These are phyloP conservation scores for Venturia effusa DNA, from an alignment of 2,329 filamentous ascomycete species.

Conservation along the genomic window DNA sequence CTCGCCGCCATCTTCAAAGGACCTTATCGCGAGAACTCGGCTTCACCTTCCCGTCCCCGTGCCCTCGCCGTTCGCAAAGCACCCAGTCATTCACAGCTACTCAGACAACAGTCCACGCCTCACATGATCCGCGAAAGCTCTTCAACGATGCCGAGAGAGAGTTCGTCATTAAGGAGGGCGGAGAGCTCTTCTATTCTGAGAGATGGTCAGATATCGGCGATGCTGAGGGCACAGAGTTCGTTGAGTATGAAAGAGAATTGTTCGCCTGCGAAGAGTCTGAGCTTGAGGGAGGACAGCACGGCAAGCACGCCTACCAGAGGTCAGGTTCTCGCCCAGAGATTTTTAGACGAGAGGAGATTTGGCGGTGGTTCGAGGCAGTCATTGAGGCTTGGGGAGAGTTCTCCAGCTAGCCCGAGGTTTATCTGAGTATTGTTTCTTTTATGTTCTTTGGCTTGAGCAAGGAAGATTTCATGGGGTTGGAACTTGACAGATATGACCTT, in stretches of 20 bases:
- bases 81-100: not conserved
- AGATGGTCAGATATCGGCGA: not conserved
- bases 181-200: not conserved
- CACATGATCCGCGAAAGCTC: not conserved
- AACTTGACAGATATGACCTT: not conserved
- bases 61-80: not conserved
- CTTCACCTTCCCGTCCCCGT: not conserved
- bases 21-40: conserved; percentile 1
- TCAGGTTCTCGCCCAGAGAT: not conserved
- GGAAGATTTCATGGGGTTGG: not conserved
- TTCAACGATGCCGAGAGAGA: not conserved
- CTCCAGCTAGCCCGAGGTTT: not conserved
- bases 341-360: not conserved
- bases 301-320: not conserved
- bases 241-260: conserved; percentile 1
- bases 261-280: not conserved
- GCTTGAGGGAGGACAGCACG: not conserved
- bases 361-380: not conserved
- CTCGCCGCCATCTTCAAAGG: conserved; percentile 7
- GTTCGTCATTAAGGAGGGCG: not conserved
- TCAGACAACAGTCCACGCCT: not conserved
- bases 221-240: not conserved
- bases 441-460: not conserved
- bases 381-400: not conserved
- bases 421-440: not conserved